Evolutionary conservation across 2,329 filamentous ascomycete genomes (phyloP).

Genomic region (Paecilomyces dactylethromorphus): DNA sequence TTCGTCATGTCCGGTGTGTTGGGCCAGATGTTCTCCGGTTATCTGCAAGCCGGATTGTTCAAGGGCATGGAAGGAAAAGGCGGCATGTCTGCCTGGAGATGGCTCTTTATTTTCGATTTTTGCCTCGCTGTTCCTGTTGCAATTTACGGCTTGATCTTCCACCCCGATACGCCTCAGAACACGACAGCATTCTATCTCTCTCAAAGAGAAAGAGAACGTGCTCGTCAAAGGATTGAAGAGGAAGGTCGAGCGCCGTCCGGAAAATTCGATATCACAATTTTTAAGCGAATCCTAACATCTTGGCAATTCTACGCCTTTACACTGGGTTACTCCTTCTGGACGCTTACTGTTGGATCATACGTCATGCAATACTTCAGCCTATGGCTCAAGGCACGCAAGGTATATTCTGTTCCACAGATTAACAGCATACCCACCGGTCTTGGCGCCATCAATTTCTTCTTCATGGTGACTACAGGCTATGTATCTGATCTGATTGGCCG

Average conservation of each 20-base stretch:
- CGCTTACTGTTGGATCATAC: slow-evolving; percentile 33
- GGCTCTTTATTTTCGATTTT: slow-evolving; percentile 52
- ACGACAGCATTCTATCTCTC: slow-evolving; percentile 38
- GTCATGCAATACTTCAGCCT: slow-evolving; percentile 38
- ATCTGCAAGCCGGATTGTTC: slow-evolving; percentile 46
- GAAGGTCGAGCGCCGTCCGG: slow-evolving; percentile 34
- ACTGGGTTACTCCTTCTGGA: slow-evolving; percentile 28
- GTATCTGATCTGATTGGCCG: not conserved
- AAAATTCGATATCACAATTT: slow-evolving; percentile 30
- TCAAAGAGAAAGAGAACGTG: slow-evolving; percentile 13
- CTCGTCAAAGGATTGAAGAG: slow-evolving; percentile 14
- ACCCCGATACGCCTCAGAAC: slow-evolving; percentile 40
- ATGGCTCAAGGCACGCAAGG: slow-evolving; percentile 31
- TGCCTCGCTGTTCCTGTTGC: slow-evolving; percentile 43
- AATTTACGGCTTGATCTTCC: slow-evolving; percentile 28
- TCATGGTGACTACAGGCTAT: slow-evolving; percentile 8
- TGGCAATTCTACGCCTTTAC: slow-evolving; percentile 43
- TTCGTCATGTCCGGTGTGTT: slow-evolving; percentile 10
- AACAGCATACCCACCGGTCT: slow-evolving; percentile 43
- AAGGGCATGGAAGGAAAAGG: slow-evolving; percentile 42
- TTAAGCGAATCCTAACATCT: slow-evolving; percentile 32
- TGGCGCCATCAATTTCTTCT: slow-evolving; percentile 37
- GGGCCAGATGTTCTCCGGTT: slow-evolving; percentile 44
- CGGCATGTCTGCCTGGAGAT: slow-evolving; percentile 44
- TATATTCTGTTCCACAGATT: slow-evolving; percentile 34